These are phyloP conservation scores for Luffa aegyptiaca DNA, from an alignment of 306 rosid genomes.

Conservation along the genomic window DNA sequence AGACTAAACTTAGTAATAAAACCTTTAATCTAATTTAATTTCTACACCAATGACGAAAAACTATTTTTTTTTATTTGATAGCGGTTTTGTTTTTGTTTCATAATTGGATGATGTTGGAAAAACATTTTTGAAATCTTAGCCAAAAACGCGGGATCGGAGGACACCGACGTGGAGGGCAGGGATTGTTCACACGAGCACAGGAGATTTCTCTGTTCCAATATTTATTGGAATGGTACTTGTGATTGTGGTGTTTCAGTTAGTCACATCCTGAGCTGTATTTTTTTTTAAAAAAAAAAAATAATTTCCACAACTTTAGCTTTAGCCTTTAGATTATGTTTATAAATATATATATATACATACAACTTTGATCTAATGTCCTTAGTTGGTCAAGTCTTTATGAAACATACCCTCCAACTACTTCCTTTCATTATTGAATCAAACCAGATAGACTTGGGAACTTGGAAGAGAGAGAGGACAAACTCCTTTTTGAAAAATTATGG, in stretches of 20 bases:
- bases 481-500: too few species aligned
- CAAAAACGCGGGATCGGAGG: not conserved
- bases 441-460: not conserved
- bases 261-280: constrained; percentile 10
- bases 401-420: constrained; percentile 8
- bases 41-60: too few species aligned
- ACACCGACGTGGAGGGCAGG: not conserved
- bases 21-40: too few species aligned
- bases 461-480: too few species aligned
- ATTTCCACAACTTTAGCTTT: not conserved
- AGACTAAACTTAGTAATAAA: too few species aligned
- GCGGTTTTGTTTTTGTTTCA: not conserved
- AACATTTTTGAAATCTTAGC: not conserved
- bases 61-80: not conserved
- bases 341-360: not conserved
- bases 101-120: not conserved
- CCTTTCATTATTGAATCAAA: not conserved
- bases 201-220: not conserved
- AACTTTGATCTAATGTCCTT: not conserved
- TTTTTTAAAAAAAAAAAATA: too few species aligned
- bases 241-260: constrained; percentile 9
- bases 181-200: not conserved
- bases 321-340: not conserved
- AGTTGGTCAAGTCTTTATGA: constrained; percentile 12
- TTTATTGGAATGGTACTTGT: not conserved